Evolutionary conservation across 345 rosid species (phyloP).

Genomic region (Eucalyptus lansdowneana): DNA sequence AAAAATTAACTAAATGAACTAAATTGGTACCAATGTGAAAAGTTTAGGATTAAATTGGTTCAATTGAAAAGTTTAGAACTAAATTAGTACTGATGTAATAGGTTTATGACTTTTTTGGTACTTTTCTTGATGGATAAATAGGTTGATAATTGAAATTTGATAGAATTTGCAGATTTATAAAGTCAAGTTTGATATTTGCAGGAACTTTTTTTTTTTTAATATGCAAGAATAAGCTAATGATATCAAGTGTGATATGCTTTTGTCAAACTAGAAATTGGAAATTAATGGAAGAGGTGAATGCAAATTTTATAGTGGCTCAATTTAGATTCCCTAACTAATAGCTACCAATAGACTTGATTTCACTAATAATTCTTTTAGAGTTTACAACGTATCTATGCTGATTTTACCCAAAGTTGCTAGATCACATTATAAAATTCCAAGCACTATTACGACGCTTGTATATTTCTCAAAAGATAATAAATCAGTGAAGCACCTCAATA

Average conservation of each 20-base stretch:
- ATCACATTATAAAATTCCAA: neutral
- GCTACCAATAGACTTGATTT: neutral
- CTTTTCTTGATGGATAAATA: too few species aligned
- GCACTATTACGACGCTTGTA: neutral
- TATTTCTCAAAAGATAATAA: neutral
- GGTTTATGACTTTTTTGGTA: too few species aligned
- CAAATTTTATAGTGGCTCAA: neutral
- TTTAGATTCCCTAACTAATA: neutral
- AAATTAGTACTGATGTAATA: too few species aligned
- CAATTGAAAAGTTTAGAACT: too few species aligned
- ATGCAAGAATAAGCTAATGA: neutral
- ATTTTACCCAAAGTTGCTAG: neutral
- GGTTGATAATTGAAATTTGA: neutral
- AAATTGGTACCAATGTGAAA: too few species aligned
- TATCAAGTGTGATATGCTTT: neutral
- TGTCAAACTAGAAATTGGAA: neutral
- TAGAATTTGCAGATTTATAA: neutral
- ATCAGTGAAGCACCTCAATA: neutral
- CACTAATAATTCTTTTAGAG: neutral
- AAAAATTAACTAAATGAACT: too few species aligned
- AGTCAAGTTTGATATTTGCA: too few species aligned
- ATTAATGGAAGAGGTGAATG: neutral
- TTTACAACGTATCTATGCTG: neutral
- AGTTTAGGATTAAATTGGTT: accelerated
- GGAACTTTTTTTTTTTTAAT: too few species aligned